A percentile compares a stretch with the other conserved stretches of the same genome.
phyloP scores from a whole-genome alignment of 495 filamentous ascomycete species.

The Talaromyces liani region DNA sequence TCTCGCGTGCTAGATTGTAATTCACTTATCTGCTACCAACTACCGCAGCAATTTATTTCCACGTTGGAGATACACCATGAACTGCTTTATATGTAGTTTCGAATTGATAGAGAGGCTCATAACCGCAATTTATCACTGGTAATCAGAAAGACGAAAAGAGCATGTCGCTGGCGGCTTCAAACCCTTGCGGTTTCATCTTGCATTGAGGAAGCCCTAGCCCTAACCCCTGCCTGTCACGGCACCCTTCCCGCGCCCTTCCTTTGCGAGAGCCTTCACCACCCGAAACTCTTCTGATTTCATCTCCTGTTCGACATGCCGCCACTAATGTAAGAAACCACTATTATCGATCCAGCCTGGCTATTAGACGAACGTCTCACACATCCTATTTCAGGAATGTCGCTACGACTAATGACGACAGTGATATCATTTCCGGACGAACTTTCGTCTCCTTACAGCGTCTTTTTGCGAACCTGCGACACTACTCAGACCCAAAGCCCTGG shows the following conservation, averaged over 20 bases:
- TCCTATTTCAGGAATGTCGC: background rate
- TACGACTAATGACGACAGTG: background rate
- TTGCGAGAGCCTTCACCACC: background rate
- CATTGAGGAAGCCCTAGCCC: constrained; percentile 2
- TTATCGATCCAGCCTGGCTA: background rate
- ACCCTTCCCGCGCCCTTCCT: background rate
- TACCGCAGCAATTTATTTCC: background rate
- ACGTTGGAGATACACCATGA: background rate
- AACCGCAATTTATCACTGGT: background rate
- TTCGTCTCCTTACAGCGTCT: background rate
- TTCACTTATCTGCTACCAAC: background rate
- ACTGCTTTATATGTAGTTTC: background rate
- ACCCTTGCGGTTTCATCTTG: constrained; percentile 1
- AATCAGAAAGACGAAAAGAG: background rate
- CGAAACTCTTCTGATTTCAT: constrained; percentile 2
- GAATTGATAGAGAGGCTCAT: background rate
- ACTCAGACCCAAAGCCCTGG: background rate
- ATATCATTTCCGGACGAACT: background rate
- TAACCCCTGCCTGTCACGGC: background rate
- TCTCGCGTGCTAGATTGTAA: background rate
- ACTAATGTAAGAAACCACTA: background rate
- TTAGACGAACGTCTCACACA: background rate
- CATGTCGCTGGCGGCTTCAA: background rate
- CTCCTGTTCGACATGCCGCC: background rate
- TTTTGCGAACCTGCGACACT: background rate